Evolutionary conservation across 768 basidiomycete genomes (phyloP).

Genomic region (Rubroboletus pulcherrimus): DNA sequence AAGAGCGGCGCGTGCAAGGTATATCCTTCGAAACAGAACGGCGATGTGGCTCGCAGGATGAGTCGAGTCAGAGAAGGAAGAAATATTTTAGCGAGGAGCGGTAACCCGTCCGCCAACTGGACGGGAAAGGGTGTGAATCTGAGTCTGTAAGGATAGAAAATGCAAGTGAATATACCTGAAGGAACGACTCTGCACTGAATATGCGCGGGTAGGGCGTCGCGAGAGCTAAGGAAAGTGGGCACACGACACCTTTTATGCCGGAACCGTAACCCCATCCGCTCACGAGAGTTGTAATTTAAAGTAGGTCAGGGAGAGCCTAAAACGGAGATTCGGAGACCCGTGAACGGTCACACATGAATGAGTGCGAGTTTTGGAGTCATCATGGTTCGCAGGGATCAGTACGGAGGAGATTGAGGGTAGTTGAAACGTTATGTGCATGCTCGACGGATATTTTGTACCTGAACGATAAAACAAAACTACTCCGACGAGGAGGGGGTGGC

Average conservation of each 20-base stretch:
- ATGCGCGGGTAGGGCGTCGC: neutral
- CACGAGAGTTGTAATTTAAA: constrained; percentile 16
- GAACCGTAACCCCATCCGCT: constrained; percentile 2
- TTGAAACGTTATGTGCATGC: neutral
- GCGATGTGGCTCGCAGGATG: neutral
- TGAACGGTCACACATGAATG: neutral
- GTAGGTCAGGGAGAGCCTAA: neutral
- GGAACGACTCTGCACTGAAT: neutral
- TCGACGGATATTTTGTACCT: neutral
- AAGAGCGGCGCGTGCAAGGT: neutral
- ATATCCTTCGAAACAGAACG: neutral
- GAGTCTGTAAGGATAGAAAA: neutral
- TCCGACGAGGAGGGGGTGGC: neutral
- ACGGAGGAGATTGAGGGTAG: neutral
- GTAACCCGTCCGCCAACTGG: neutral
- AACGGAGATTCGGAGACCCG: constrained; percentile 1
- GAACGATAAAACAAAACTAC: too few species aligned
- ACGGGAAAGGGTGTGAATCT: neutral
- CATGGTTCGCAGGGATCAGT: neutral
- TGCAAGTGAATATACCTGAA: neutral
- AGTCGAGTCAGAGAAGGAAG: too few species aligned
- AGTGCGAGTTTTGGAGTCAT: neutral
- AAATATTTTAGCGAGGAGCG: neutral
- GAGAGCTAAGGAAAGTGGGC: constrained; percentile 7
- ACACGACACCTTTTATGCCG: constrained; percentile 28